Conservation (phyloP, 306 rosid species). For the Acacia melanoxylon region DNA sequence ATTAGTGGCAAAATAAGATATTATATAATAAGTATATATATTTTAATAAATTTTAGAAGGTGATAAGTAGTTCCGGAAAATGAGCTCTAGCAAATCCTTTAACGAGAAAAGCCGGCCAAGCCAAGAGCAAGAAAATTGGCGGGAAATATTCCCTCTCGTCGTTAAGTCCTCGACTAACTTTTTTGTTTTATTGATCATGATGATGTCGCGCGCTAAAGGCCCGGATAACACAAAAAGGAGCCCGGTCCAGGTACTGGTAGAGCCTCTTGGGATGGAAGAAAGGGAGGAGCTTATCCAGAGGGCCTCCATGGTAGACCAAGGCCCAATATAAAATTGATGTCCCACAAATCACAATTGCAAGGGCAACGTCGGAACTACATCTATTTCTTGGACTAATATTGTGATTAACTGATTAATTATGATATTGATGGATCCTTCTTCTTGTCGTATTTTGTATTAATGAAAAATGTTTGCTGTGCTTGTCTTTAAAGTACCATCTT, state of each 20-base stretch:
- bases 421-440: neutral
- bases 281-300: neutral
- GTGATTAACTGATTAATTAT: too few species aligned
- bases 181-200: neutral
- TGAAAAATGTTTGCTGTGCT: neutral
- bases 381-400: too few species aligned
- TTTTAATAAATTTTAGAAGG: too few species aligned
- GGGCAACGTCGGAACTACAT: neutral
- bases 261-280: neutral
- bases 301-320: neutral
- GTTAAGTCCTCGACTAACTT: neutral
- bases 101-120: too few species aligned
- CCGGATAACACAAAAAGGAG: neutral
- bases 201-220: neutral
- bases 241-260: neutral
- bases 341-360: neutral
- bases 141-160: conserved; percentile 52
- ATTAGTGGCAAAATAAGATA: too few species aligned
- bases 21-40: too few species aligned
- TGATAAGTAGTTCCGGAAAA: too few species aligned
- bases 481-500: too few species aligned
- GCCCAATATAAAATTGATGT: neutral
- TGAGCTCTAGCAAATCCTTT: too few species aligned
- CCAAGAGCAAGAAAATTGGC: conserved; percentile 32
- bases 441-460: neutral